Base-by-base conservation (phyloP, 768 basidiomycete genomes). In the Leccinum arenicola region DNA sequence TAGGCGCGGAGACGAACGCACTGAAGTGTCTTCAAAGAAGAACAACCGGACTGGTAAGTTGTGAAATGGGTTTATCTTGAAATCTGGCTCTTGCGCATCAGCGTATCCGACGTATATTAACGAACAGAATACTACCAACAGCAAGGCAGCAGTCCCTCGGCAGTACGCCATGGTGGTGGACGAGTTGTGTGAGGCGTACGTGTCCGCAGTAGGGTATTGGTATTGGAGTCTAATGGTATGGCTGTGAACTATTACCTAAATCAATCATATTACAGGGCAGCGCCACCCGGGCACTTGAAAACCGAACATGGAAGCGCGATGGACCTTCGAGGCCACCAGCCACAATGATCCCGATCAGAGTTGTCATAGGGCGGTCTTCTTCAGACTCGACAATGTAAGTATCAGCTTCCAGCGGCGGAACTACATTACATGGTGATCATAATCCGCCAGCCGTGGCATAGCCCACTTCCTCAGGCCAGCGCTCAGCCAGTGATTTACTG, bases 1-100 rank as follows among this genome's bases (percentile, higher is more conserved):
- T 33, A 29, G 23, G 31, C n/a, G 19, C 29, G 23, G n/a, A 52
- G n/a, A 48, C 19, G n/a, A 25, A 78, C 88, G 65, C 65, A 95
- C 95, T 31, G 87, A 74, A 7, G 92, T 88, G 75, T 97, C 96
- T 62, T 98, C 91, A 75, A 98, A 97, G 80, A 94, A 98, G 77
- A 89, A 91, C 54, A 96, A 70, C 65, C 82, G 80, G 12, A 82
- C 82, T 9, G 94, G 93, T 36, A 91, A 76, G 71, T 90, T 89
- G 51, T 82, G 67, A 72, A 96, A 91, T 57, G 78, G 75, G 35
- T 74, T 80, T 55, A 86, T 64, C 6, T 74, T 61, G 62, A 80
- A 75, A 59, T 80, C 69, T 64, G 86, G 86, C 27, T 80, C 68
- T 67, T 80, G 80, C 2, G 81, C 77, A 6, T 58, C 60, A 40